A percentile compares a stretch with the other conserved stretches of the same genome.
phyloP scores from a whole-genome alignment of 2,329 filamentous ascomycete genomes.

The Clonostachys sp. region DNA sequence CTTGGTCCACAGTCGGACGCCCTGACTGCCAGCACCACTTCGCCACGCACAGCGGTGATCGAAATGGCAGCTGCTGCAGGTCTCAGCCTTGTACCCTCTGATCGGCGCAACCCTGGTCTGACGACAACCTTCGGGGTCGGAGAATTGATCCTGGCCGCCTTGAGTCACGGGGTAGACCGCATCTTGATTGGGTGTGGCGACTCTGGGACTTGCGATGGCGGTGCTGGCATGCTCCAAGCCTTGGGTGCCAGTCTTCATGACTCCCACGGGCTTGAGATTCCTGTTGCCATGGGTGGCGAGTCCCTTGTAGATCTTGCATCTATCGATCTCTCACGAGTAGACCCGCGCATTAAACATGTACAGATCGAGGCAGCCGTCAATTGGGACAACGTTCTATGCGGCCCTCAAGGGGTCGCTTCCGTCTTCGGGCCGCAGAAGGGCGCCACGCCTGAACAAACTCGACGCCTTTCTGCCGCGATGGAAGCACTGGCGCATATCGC shows the following conservation, averaged over 20 bases:
- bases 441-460: slow-evolving; percentile 33
- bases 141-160: slow-evolving; percentile 37
- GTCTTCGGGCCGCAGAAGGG: slow-evolving; percentile 49
- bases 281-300: slow-evolving; percentile 31
- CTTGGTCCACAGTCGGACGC: slow-evolving; percentile 15
- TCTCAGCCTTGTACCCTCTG: slow-evolving; percentile 38
- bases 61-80: slow-evolving; percentile 51
- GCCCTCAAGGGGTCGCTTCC: slow-evolving; percentile 39
- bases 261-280: slow-evolving; percentile 24
- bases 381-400: slow-evolving; percentile 45
- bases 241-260: slow-evolving; percentile 40
- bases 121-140: slow-evolving; percentile 49
- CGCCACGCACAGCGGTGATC: slow-evolving; percentile 34
- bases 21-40: slow-evolving; percentile 1
- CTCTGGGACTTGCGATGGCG: slow-evolving; percentile 48
- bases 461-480: slow-evolving; percentile 33
- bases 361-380: slow-evolving; percentile 46
- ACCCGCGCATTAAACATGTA: slow-evolving; percentile 13
- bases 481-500: slow-evolving; percentile 32
- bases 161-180: slow-evolving; percentile 35
- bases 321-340: slow-evolving; percentile 30
- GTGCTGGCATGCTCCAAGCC: slow-evolving; percentile 48
- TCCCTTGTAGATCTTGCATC: slow-evolving; percentile 25
- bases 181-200: slow-evolving; percentile 49
- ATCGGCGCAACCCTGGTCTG: slow-evolving; percentile 34